These are phyloP conservation scores for Xylaria sp. DNA, from an alignment of 2,329 filamentous ascomycete genomes.

Conservation along the genomic window DNA sequence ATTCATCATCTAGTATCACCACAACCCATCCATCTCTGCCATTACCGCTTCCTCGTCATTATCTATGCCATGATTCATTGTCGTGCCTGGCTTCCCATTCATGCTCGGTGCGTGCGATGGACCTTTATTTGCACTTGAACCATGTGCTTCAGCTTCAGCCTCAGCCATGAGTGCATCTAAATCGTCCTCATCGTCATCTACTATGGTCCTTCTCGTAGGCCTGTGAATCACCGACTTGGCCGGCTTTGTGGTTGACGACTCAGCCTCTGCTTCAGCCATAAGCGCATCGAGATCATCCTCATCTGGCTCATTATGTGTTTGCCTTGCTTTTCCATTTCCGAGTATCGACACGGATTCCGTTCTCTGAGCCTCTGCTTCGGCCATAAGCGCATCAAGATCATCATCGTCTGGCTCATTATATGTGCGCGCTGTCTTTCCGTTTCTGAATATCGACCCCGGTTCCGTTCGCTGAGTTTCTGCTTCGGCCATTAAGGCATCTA, in stretches of 20 bases:
- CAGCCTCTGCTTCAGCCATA: conserved; percentile 32
- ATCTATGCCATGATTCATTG: not conserved
- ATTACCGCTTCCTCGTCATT: conserved; percentile 21
- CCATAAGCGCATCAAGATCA: conserved; percentile 43
- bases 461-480: conserved; percentile 33
- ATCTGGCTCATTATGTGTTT: conserved; percentile 25
- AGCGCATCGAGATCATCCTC: conserved; percentile 42
- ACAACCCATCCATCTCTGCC: conserved; percentile 47
- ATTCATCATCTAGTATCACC: conserved; percentile 32
- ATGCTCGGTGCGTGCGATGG: not conserved
- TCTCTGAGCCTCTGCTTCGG: conserved; percentile 39
- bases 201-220: not conserved
- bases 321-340: conserved; percentile 16
- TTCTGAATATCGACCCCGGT: conserved; percentile 19
- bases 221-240: not conserved
- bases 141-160: conserved; percentile 16
- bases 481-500: conserved; percentile 51
- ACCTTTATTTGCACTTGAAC: not conserved
- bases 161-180: conserved; percentile 22
- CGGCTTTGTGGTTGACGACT: not conserved
- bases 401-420: conserved; percentile 31
- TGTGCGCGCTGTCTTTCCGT: conserved; percentile 14
- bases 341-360: conserved; percentile 19
- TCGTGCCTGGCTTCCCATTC: not conserved
- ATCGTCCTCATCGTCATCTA: conserved; percentile 16